Evolutionary conservation across 345 rosid genomes (phyloP), one percentile per base, ranked within the genome.

Genomic region (Salix caprea): DNA sequence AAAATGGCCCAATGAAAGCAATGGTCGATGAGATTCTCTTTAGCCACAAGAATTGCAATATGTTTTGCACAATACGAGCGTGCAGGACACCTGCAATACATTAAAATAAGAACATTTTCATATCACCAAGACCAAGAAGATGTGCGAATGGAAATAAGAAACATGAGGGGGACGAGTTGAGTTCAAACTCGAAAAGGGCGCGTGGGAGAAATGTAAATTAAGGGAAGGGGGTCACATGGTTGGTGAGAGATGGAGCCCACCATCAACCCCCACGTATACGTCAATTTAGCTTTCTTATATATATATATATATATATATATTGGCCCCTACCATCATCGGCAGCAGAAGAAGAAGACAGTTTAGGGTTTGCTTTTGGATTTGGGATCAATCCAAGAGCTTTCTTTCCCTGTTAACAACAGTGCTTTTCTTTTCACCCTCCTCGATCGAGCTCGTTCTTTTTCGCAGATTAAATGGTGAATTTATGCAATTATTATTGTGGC

Each of bases 161-260:
- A 3, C 32, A 30, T 0, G 28, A 24, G 13, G 3, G 9, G 2
- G 52, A 10, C 2, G 39, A 15, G 73, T 42, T 32, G 37, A 6
- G 24, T 24, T 44, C 18, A 46, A 6, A 23, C 2, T 46, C 50
- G 4, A 2, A 10, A 26, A 10, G 5, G 64, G 64, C 64, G 64
- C 64, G 64, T 58, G 64, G 28, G 64, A 58, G 10, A 23, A 12
- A 40, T 24, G 28, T 58, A n/a, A 23, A 10, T 58, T 9, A 4
- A 23, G 64, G 64, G 64, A 23, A 23, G 23, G 14, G 37, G 64
- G 4, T 80, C 70, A 80, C 79, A 71, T 67, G 77, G 81, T 83
- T 74, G 79, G 86, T 77, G 81, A 69, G 56, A 54, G 65, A 67
- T 23, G 1, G 80, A 37, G 16, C 58, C 74, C 78, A 74, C 76